A percentile compares a stretch with the other conserved stretches of the same genome.
Conservation (phyloP, 169 alveolate genomes). For the Plasmodium vivax region DNA sequence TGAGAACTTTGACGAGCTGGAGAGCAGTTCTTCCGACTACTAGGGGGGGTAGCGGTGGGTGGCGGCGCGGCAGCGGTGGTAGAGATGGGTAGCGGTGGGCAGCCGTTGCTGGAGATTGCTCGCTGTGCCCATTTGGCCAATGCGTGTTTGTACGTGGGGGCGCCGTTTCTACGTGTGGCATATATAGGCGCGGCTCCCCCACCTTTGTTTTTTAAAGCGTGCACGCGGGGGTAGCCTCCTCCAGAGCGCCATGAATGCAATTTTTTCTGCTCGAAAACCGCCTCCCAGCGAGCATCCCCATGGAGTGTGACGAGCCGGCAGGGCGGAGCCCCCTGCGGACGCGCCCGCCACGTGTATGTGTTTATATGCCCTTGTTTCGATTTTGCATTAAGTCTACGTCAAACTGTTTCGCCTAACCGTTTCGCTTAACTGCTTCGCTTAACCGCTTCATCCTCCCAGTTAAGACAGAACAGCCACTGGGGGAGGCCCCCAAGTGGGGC, state of each 20-base stretch:
- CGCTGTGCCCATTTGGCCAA: too few relatives aligned
- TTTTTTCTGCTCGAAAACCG: background rate
- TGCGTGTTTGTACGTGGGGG: background rate
- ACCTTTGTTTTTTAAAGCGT: background rate
- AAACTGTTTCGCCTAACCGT: background rate
- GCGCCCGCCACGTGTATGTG: background rate
- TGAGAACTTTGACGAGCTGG: slow-evolving; percentile 22
- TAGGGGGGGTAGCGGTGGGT: background rate
- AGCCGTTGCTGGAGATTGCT: too few relatives aligned
- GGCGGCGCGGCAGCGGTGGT: too few relatives aligned
- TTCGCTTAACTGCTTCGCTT: background rate
- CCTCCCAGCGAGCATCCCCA: background rate
- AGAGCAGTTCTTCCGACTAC: slow-evolving; percentile 17
- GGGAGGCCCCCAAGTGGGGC: background rate
- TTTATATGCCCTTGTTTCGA: background rate
- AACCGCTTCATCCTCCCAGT: background rate
- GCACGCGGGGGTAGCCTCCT: background rate
- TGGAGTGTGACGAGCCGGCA: background rate
- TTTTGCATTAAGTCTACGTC: background rate
- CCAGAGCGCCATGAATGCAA: background rate
- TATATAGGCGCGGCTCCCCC: background rate
- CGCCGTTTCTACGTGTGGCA: background rate
- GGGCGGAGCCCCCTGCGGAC: background rate
- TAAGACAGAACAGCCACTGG: background rate
- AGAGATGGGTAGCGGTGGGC: too few relatives aligned